These are phyloP conservation scores for Penstemon newberryi DNA, from an alignment of 257 asterid species.

Conservation along the genomic window DNA sequence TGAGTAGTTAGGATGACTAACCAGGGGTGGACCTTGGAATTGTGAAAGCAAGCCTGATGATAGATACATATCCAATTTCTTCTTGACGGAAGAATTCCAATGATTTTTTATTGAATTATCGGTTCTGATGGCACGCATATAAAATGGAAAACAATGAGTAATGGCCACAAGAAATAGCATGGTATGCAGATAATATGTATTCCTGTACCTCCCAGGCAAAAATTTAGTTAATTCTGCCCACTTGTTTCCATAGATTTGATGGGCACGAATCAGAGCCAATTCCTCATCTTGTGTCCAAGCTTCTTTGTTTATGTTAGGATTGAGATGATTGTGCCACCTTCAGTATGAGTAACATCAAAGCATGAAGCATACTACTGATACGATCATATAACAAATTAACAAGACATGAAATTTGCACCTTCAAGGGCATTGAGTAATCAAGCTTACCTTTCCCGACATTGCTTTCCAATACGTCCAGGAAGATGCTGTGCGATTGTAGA, in stretches of 20 bases:
- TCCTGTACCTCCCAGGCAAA: constrained; percentile 89
- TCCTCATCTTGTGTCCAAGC: constrained; percentile 99
- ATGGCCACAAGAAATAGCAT: constrained; percentile 18
- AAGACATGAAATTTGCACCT: not conserved
- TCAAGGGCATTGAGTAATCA: too few relatives aligned
- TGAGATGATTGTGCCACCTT: constrained; percentile 99
- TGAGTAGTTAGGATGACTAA: constrained; percentile 46
- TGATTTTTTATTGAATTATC: constrained; percentile 97
- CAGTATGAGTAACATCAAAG: constrained; percentile 27
- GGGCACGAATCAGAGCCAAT: constrained; percentile 82
- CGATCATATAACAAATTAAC: not conserved
- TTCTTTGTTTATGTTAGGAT: constrained; percentile 89
- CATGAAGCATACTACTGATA: constrained; percentile 10
- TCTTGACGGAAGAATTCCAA: constrained; percentile 97
- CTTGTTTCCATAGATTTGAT: constrained; percentile 91
- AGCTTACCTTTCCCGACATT: constrained; percentile 88
- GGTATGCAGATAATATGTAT: constrained; percentile 14
- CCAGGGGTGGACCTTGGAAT: constrained; percentile 64
- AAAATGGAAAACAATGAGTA: constrained; percentile 27
- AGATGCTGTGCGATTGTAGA: constrained; percentile 45
- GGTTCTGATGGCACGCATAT: constrained; percentile 58
- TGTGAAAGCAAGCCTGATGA: constrained; percentile 86
- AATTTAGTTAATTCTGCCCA: constrained; percentile 98
- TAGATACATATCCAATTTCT: constrained; percentile 84
- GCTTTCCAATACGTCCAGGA: constrained; percentile 73